A percentile compares a stretch with the other conserved stretches of the same genome.
phyloP scores from a whole-genome alignment of 768 basidiomycete genomes.

The Xerocomellus intermedius region DNA sequence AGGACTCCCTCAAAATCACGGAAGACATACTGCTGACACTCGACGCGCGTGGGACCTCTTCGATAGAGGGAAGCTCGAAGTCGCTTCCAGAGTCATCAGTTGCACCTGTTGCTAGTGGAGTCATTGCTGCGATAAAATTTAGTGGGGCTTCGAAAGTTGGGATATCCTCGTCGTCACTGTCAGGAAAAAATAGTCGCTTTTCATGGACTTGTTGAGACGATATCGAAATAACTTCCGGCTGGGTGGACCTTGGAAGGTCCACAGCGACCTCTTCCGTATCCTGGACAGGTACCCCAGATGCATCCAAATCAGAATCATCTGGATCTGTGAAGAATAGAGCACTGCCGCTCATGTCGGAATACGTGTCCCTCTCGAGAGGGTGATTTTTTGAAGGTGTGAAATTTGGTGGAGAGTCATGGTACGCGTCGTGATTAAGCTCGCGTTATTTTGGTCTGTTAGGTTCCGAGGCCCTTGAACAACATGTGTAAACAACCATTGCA shows the following conservation, averaged over 20 bases:
- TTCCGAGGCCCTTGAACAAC: background rate
- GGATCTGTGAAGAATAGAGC: constrained; percentile 61
- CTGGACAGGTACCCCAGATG: constrained; percentile 4
- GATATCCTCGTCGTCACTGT: constrained; percentile 45
- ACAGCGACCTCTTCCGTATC: constrained; percentile 8
- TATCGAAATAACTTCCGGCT: background rate
- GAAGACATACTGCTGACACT: constrained; percentile 42
- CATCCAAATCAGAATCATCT: constrained; percentile 50
- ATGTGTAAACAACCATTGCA: constrained; percentile 8
- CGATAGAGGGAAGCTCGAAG: constrained; percentile 34
- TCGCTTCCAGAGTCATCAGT: constrained; percentile 31
- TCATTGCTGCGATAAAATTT: background rate
- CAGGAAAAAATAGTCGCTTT: constrained; percentile 41
- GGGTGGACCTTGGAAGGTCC: background rate
- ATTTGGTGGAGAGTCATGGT: background rate
- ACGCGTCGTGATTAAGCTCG: constrained; percentile 10
- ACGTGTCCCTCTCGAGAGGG: background rate
- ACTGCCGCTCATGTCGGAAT: constrained; percentile 11
- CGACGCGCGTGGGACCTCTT: constrained; percentile 38
- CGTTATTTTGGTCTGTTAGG: constrained; percentile 30
- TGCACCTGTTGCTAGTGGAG: constrained; percentile 37
- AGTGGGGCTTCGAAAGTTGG: constrained; percentile 10
- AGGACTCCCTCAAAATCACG: constrained; percentile 23
- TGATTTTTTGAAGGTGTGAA: background rate
- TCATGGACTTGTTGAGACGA: constrained; percentile 18